Conservation (phyloP, 805 yeast species). For the Wickerhamiella vanderwaltii region DNA sequence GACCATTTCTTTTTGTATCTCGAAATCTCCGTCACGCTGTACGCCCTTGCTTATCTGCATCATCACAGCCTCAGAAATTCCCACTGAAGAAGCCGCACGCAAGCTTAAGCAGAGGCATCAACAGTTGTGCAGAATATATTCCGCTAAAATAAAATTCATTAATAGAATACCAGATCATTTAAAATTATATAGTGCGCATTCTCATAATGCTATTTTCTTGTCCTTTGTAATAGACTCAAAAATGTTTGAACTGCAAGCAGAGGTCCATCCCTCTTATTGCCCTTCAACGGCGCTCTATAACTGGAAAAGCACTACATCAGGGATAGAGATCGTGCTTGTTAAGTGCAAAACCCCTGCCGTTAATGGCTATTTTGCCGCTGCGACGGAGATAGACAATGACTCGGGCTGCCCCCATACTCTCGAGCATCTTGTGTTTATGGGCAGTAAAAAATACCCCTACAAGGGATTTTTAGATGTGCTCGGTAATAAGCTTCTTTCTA, state of each 20-base stretch:
- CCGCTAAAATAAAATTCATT: too few species aligned
- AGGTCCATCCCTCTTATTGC: constrained; percentile 19
- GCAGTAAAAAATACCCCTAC: constrained; percentile 76
- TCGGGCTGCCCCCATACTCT: constrained; percentile 92
- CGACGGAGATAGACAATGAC: constrained; percentile 78
- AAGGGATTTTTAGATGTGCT: constrained; percentile 81
- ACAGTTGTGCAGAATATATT: too few species aligned
- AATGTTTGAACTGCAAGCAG: constrained; percentile 18
- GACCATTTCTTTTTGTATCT: too few species aligned
- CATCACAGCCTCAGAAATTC: too few species aligned
- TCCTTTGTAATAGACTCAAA: too few species aligned
- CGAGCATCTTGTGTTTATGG: constrained; percentile 92
- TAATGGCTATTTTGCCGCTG: constrained; percentile 90
- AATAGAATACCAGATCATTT: too few species aligned
- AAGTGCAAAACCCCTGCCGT: constrained; percentile 74
- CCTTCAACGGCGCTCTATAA: constrained; percentile 29
- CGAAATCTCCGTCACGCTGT: too few species aligned
- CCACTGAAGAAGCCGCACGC: too few species aligned
- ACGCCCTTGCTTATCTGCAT: too few species aligned
- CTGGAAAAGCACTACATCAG: constrained; percentile 71
- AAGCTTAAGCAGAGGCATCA: too few species aligned
- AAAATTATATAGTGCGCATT: too few species aligned
- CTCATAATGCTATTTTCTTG: too few species aligned
- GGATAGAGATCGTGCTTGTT: constrained; percentile 66
- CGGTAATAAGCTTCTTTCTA: constrained; percentile 71